Evolutionary conservation across 2,329 filamentous ascomycete species (phyloP), one percentile per base, ranked within the genome.

Genomic region (Intubia oerlemansii): DNA sequence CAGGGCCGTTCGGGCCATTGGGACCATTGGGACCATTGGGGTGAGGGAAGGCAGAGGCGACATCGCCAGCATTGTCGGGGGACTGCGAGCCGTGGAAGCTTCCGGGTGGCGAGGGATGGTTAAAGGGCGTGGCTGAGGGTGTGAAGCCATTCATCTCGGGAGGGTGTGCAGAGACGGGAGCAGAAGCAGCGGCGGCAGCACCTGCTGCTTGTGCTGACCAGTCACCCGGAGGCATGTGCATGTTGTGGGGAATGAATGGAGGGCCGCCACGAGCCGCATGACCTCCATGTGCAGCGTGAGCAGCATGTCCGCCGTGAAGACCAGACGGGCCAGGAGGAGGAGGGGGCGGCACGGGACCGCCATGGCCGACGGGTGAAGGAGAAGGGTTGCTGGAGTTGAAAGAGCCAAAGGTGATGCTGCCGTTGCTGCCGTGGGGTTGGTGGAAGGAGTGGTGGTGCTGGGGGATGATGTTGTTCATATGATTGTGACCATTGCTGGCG

Each of bases 51-150:
- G n/a, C n/a, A n/a, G 12, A 15, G 7, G 23, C 13, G 3, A 31
- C 32, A 5, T 29, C 33, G 4, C 16, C 24, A 4, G 21, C 17
- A 11, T 32, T 32, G 24, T 39, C 37, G 8, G 37, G 37, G 8
- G 37, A 39, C 34, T 69, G 66, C 3, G 67, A 71, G 20, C 59
- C 66, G 31, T 68, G 66, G 40, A 66, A 67, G 44, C 65, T 71
- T 36, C 65, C 65, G 4, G 65, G 60, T 2, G 59, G 56, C 2
- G 65, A 60, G n/a, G n/a, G n/a, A n/a, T n/a, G n/a, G 4, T 57
- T 59, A 40, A 62, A 62, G 37, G 48, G 51, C 8, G 51, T 49
- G 11, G 45, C 36, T 20, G 44, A 44, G 9, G 31, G 32, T 0
- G 20, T 17, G 17, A 27, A 36, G 7, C 37, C 31, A 11, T 33